Percentiles rank a stretch among this genome's conserved stretches.
These are phyloP conservation scores for Euphrasia arctica DNA, from an alignment of 305 asterid genomes.

Conservation along the genomic window DNA sequence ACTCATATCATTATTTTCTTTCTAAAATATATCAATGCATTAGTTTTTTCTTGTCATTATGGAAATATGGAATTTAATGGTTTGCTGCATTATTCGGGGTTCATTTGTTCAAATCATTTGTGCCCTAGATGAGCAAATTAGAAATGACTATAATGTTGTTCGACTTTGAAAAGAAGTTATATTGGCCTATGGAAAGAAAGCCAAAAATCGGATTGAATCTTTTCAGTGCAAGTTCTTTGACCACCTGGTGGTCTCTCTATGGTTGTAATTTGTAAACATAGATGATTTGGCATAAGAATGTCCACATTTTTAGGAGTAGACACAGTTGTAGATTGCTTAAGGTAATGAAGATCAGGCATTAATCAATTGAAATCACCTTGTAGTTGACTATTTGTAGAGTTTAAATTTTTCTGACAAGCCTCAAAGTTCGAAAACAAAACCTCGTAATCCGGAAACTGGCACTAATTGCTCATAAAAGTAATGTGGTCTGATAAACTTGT, in stretches of 20 bases:
- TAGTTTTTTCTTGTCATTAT: not conserved
- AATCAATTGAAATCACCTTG: constrained; percentile 14
- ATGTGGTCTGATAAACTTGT: not conserved
- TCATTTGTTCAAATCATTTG: constrained; percentile 6
- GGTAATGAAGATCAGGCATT: constrained; percentile 8
- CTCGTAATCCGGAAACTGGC: not conserved
- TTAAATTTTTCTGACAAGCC: not conserved
- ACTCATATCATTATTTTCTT: not conserved
- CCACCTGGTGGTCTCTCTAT: not conserved
- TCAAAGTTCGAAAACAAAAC: not conserved
- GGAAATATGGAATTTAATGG: constrained; percentile 14
- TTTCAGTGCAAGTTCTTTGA: constrained; percentile 6
- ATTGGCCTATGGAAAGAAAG: not conserved
- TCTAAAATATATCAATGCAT: not conserved
- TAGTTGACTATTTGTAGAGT: not conserved
- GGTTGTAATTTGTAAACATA: not conserved
- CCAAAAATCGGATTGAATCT: not conserved
- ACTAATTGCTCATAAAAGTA: constrained; percentile 8
- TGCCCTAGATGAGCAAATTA: constrained; percentile 8
- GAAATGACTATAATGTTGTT: constrained; percentile 10
- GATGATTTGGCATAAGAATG: constrained; percentile 5
- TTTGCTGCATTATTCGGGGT: constrained; percentile 14
- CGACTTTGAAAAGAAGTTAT: constrained; percentile 13
- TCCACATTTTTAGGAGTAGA: not conserved
- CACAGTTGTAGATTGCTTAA: constrained; percentile 15